Conservation (phyloP, 2,329 filamentous ascomycete species). For the Paraphoma sp. region DNA sequence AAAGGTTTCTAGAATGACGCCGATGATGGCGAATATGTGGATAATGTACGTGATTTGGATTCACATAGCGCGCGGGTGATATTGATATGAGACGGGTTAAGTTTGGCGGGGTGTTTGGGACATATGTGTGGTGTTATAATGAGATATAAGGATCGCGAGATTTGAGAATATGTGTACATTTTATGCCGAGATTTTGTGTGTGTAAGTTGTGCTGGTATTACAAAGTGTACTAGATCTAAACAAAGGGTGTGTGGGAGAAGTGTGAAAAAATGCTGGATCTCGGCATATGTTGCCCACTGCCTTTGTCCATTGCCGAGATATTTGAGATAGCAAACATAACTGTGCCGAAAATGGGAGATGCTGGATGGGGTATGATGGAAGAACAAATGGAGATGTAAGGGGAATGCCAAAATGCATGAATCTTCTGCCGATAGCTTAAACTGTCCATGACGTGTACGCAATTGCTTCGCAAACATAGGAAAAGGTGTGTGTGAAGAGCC, state of each 20-base stretch:
- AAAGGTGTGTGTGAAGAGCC: neutral
- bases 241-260: neutral
- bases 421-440: neutral
- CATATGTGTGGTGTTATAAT: neutral
- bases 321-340: too few species aligned
- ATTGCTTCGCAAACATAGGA: constrained; percentile 1
- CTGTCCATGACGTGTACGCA: constrained; percentile 4
- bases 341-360: too few species aligned
- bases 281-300: too few species aligned
- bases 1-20: too few species aligned
- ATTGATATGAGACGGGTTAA: neutral
- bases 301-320: too few species aligned
- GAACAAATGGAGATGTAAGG: neutral
- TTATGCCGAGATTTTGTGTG: neutral
- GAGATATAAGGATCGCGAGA: neutral
- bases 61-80: neutral
- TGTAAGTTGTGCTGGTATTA: constrained; percentile 4
- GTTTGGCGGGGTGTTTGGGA: neutral
- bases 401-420: neutral
- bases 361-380: too few species aligned
- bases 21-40: too few species aligned
- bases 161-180: neutral
- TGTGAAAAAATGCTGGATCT: neutral
- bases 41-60: neutral
- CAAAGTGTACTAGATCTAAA: constrained; percentile 6